Evolutionary conservation across 2,329 filamentous ascomycete species (phyloP).

Genomic region (Alternaria arbusti): DNA sequence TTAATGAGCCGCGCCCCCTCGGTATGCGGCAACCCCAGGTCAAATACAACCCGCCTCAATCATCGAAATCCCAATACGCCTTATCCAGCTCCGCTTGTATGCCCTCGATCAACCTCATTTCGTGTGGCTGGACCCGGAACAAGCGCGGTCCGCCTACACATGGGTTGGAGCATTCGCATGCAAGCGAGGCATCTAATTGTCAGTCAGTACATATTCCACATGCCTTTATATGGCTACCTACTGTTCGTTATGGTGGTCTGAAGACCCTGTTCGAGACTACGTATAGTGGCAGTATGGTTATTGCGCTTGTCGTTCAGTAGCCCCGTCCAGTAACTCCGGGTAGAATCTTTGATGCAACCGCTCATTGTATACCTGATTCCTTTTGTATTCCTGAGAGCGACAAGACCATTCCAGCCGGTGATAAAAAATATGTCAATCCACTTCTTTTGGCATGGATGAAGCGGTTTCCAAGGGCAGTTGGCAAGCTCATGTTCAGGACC

Average conservation of each 20-base stretch:
- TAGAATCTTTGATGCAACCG: slow-evolving; percentile 21
- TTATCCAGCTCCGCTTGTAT: slow-evolving; percentile 6
- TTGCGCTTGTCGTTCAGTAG: slow-evolving; percentile 1
- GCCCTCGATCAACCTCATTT: slow-evolving; percentile 5
- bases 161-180: slow-evolving; percentile 13
- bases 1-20: background rate
- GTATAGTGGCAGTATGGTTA: background rate
- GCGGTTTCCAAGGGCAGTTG: slow-evolving; percentile 14
- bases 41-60: background rate
- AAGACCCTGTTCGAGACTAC: background rate
- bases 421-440: slow-evolving; percentile 24
- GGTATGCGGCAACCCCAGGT: background rate
- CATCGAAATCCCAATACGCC: slow-evolving; percentile 14
- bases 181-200: background rate
- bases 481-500: slow-evolving; percentile 19
- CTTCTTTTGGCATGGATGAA: slow-evolving; percentile 22
- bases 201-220: background rate
- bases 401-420: slow-evolving; percentile 2
- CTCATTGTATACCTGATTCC: slow-evolving; percentile 5
- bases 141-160: background rate
- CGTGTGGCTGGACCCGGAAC: background rate
- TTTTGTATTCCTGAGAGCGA: background rate
- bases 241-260: background rate
- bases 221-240: background rate
- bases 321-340: slow-evolving; percentile 11